Percentiles rank a stretch among this genome's conserved stretches.
Conservation (phyloP, 2,329 filamentous ascomycete genomes). For the Cladophialophora chaetospira region DNA sequence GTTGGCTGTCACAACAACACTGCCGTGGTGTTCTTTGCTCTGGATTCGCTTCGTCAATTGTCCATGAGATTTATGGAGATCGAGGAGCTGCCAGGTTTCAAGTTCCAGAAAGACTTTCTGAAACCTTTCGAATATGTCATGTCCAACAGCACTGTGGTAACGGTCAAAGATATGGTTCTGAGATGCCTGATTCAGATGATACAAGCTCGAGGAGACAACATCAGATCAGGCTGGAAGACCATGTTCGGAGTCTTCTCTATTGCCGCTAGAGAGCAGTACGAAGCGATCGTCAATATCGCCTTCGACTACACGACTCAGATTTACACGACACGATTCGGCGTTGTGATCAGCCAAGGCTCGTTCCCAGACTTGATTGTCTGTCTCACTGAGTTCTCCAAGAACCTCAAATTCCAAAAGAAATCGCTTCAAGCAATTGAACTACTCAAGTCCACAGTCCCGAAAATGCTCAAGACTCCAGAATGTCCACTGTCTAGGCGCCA, state of each 20-base stretch:
- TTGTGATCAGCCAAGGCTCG: conserved; percentile 93
- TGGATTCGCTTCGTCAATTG: conserved; percentile 91
- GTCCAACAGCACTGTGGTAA: conserved; percentile 84
- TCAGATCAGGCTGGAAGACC: conserved; percentile 95
- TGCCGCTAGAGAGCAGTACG: conserved; percentile 87
- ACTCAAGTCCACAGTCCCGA: conserved; percentile 87
- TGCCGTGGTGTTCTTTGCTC: conserved; percentile 92
- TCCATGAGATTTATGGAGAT: conserved; percentile 99
- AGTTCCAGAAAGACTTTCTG: conserved; percentile 98
- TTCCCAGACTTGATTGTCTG: conserved; percentile 97
- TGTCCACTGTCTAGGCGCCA: conserved; percentile 78
- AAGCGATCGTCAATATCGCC: conserved; percentile 92
- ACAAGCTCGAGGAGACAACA: conserved; percentile 92
- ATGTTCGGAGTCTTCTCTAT: conserved; percentile 99
- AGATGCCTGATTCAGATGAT: conserved; percentile 99
- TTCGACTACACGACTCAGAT: conserved; percentile 96
- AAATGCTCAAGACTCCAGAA: conserved; percentile 93
- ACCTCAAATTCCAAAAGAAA: conserved; percentile 98
- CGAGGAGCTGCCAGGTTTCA: conserved; percentile 95
- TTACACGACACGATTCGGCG: conserved; percentile 91
- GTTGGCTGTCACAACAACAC: conserved; percentile 97
- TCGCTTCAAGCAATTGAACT: conserved; percentile 94
- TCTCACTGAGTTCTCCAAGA: conserved; percentile 97
- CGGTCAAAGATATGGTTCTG: conserved; percentile 96
- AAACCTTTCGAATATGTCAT: conserved; percentile 99